A percentile compares a stretch with the other conserved stretches of the same genome.
Evolutionary conservation across 306 rosid genomes (phyloP).

Genomic region (Medicago arabica): DNA sequence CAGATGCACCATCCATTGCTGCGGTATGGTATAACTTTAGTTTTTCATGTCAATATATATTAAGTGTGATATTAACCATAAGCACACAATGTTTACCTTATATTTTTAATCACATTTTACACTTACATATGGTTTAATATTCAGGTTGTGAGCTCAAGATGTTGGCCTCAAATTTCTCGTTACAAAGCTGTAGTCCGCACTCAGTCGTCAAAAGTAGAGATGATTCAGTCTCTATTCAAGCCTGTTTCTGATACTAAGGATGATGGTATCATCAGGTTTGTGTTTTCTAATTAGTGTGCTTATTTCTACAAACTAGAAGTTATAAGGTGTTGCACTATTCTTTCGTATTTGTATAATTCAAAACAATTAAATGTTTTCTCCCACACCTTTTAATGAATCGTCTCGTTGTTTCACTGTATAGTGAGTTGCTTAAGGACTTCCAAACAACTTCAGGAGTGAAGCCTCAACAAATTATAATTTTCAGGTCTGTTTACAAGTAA

Average conservation of each 20-base stretch:
- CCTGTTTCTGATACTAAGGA: constrained; percentile 32
- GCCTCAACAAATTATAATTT: constrained; percentile 50
- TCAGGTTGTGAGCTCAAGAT: constrained; percentile 56
- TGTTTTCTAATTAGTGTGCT: not conserved
- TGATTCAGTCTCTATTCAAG: constrained; percentile 39
- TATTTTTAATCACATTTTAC: not conserved
- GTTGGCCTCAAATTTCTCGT: constrained; percentile 51
- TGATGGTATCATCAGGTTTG: constrained; percentile 48
- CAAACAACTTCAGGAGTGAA: constrained; percentile 2
- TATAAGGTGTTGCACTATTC: not conserved
- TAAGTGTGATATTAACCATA: not conserved
- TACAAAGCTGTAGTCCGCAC: constrained; percentile 50
- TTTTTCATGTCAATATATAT: not conserved
- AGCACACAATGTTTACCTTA: not conserved
- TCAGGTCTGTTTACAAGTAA: constrained; percentile 36
- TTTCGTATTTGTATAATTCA: not conserved
- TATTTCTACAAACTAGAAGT: not conserved
- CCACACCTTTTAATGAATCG: not conserved
- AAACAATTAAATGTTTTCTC: not conserved
- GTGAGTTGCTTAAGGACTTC: constrained; percentile 47
- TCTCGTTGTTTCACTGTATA: constrained; percentile 10
- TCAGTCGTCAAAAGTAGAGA: constrained; percentile 47
- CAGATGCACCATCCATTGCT: constrained; percentile 53
- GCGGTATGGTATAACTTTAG: constrained; percentile 47
- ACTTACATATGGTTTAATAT: not conserved